Conservation (phyloP, 2,329 filamentous ascomycete genomes). For the Aspergillus sp. region DNA sequence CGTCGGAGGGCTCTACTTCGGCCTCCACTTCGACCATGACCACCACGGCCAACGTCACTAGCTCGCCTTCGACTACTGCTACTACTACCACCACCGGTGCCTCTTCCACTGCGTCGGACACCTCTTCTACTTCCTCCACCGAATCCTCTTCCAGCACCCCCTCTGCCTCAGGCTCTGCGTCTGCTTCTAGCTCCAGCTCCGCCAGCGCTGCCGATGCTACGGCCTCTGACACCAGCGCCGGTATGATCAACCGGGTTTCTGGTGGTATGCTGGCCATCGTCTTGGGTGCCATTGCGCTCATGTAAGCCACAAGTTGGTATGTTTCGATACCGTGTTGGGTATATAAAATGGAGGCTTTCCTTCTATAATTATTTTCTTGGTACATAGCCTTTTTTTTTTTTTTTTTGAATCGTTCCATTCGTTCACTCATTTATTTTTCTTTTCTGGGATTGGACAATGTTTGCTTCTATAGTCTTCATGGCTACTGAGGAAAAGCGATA, state of each 20-base stretch:
- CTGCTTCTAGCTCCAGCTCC: constrained; percentile 15
- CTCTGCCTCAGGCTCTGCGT: constrained; percentile 15
- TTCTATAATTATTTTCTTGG: neutral
- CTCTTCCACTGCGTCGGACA: constrained; percentile 10
- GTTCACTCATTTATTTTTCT: neutral
- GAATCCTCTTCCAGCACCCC: constrained; percentile 15
- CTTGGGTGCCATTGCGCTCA: constrained; percentile 26
- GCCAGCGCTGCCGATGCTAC: constrained; percentile 15
- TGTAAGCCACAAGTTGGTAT: constrained; percentile 19
- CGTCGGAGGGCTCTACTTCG: constrained; percentile 14
- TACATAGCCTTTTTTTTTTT: constrained; percentile 2
- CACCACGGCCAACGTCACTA: constrained; percentile 18
- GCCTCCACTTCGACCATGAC: constrained; percentile 7
- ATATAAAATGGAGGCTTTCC: neutral
- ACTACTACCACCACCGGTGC: constrained; percentile 15
- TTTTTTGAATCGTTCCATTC: constrained; percentile 2
- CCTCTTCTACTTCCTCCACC: constrained; percentile 10
- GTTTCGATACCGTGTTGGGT: neutral
- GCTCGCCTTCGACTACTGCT: constrained; percentile 13
- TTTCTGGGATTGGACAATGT: constrained; percentile 1
- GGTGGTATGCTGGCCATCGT: constrained; percentile 30
- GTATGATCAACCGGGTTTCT: constrained; percentile 26
- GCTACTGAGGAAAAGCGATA: neutral
- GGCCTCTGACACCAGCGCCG: constrained; percentile 26
- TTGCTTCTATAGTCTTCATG: neutral